Base-by-base conservation (phyloP, 2,329 filamentous ascomycete species). In the Canariomyces notabilis region DNA sequence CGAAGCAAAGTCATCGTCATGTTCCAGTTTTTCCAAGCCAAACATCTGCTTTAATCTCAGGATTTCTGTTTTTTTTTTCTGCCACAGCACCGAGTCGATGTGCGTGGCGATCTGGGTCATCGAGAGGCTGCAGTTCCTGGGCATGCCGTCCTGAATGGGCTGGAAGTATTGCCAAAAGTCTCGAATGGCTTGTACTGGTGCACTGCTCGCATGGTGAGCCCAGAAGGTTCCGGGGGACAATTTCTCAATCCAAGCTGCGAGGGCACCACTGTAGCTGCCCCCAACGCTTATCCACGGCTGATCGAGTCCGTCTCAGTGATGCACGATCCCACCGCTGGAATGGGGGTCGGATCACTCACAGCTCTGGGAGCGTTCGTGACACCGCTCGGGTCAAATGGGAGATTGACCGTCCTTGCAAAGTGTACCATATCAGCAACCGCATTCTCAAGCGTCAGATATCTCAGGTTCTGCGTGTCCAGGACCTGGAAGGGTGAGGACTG, bases 81-180 rank as follows among this genome's bases (percentile, higher is more conserved):
- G 63, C 18, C 62, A 59, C 16, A 70, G 64, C 20, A 74, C 66
- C 42, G 61, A 64, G 57, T 82, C 77, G n/a, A 81, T 66, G 52
- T 81, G 64, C 7, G 75, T 67, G 31, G 79, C 66, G 15, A 82
- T 75, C 3, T 67, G 64, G 1, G 66, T 60, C 22, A 79, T 62
- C 56, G 80, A 76, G 2, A 57, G 64, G 57, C 72, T 78, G 63
- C 78, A 82, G 60, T 82, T 82, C 54, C 67, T 59, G 5, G 78
- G 70, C 75, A 81, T 80, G 6, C 76, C 77, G 23, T 74, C 56
- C 56, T 76, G 72, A n/a, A 80, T 67, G 0, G 76, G 76, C 4
- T 66, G 55, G 56, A 79, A 81, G 55, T 81, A 82, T 59, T 73
- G 66, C 76, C 76, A 82, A 56, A 74, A 80, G 59, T 82, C 67